Evolutionary conservation across 176 grass and related monocot genomes (phyloP).

Genomic region (Oryza glumipatula): DNA sequence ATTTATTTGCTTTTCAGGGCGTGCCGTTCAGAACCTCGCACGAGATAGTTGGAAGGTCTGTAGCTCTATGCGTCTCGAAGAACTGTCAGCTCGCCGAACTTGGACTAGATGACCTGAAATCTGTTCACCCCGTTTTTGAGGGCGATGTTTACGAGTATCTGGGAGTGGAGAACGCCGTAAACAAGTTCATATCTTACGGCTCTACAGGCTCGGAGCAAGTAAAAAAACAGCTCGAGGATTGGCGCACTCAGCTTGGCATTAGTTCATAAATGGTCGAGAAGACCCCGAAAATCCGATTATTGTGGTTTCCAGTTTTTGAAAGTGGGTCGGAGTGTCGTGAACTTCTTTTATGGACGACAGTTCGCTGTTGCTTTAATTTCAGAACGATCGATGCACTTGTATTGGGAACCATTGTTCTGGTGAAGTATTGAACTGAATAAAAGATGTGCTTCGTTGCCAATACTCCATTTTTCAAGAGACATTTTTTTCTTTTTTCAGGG

Average conservation of each 20-base stretch:
- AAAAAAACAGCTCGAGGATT: conserved; percentile 72
- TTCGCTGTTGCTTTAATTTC: not conserved
- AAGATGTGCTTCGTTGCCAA: not conserved
- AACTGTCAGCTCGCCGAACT: conserved; percentile 86
- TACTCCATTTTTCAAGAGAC: not conserved
- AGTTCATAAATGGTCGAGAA: conserved; percentile 33
- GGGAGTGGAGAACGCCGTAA: conserved; percentile 85
- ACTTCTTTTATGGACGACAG: not conserved
- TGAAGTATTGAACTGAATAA: not conserved
- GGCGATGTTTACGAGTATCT: conserved; percentile 76
- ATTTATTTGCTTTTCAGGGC: conserved; percentile 38
- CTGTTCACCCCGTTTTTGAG: conserved; percentile 75
- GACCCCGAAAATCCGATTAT: conserved; percentile 20
- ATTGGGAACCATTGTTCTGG: not conserved
- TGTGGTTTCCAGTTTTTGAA: conserved; percentile 21
- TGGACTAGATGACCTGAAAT: conserved; percentile 62
- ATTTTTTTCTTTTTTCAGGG: too few species aligned
- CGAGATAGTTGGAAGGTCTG: conserved; percentile 91
- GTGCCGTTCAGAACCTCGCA: conserved; percentile 92
- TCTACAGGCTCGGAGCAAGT: conserved; percentile 84
- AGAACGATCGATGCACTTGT: conserved; percentile 2
- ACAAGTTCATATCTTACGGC: conserved; percentile 89
- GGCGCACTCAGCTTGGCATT: conserved; percentile 63
- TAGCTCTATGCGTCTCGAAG: conserved; percentile 72
- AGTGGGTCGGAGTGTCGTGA: conserved; percentile 24